Percentiles rank a stretch among this genome's conserved stretches.
These are phyloP conservation scores for Termitomyces sp. DNA, from an alignment of 768 basidiomycete species.

Conservation along the genomic window DNA sequence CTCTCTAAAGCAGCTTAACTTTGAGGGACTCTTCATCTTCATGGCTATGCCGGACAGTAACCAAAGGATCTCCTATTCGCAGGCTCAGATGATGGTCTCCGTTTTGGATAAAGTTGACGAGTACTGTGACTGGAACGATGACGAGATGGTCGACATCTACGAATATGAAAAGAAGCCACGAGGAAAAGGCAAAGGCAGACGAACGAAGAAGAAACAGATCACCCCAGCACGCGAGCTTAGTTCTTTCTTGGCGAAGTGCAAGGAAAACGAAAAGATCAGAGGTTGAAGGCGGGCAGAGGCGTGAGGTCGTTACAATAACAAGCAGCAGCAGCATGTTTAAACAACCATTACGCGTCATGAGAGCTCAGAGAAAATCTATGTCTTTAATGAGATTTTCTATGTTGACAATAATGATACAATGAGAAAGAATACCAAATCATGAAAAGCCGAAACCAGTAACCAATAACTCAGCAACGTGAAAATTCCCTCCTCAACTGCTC, in stretches of 20 bases:
- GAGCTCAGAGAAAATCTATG: neutral
- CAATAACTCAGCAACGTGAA: slow-evolving; percentile 24
- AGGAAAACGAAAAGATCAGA: neutral
- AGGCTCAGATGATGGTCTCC: neutral
- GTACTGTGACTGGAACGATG: neutral
- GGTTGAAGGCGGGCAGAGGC: neutral
- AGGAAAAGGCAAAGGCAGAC: neutral
- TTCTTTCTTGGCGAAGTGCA: neutral
- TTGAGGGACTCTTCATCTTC: neutral
- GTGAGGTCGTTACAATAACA: neutral
- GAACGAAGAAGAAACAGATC: neutral
- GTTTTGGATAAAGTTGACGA: neutral
- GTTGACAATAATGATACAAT: slow-evolving; percentile 1
- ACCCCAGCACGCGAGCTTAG: neutral
- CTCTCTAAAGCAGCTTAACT: neutral
- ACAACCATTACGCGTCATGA: neutral
- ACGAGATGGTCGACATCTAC: neutral
- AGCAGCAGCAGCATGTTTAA: neutral
- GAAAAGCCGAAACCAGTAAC: neutral
- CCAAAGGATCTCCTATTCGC: neutral
- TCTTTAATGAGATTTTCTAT: neutral
- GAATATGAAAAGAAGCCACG: no score
- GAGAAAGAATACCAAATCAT: slow-evolving; percentile 1
- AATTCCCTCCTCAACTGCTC: slow-evolving; percentile 49
- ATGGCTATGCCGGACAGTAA: neutral